Base-by-base conservation (phyloP, 192 early-diverging fungal genomes). In the Endogone sp. region DNA sequence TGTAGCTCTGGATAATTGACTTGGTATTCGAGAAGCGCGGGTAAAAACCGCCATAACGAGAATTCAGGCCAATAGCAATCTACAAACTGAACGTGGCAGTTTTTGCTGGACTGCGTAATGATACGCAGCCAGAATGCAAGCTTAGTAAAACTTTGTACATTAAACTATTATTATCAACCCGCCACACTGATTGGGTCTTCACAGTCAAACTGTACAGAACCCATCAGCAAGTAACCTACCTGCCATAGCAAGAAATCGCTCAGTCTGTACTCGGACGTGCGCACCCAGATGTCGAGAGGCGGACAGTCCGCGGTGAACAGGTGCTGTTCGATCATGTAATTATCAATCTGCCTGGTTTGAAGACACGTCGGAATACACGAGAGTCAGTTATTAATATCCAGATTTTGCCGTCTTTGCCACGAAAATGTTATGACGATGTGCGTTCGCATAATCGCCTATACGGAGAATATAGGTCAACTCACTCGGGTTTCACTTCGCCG, bases 161-260 rank as follows among this genome's bases (percentile, higher is more conserved):
- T n/a, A n/a, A n/a, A n/a, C n/a, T n/a, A n/a, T n/a, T n/a, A n/a
- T n/a, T n/a, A n/a, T n/a, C n/a, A n/a, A n/a, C n/a, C n/a, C n/a
- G n/a, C n/a, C n/a, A n/a, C n/a, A n/a, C n/a, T n/a, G n/a, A n/a
- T n/a, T n/a, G n/a, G n/a, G n/a, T n/a, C n/a, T n/a, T n/a, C n/a
- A n/a, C n/a, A n/a, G n/a, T n/a, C n/a, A n/a, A n/a, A n/a, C n/a
- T n/a, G n/a, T n/a, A n/a, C n/a, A n/a, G n/a, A n/a, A n/a, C n/a
- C n/a, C n/a, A n/a, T n/a, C n/a, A n/a, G n/a, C n/a, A n/a, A n/a
- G n/a, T n/a, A n/a, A n/a, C 22, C 32, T 63, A 80, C 85, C 83
- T 99, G 94, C 93, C 94, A 97, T 29, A 99, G 79, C 81, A 97
- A 79, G 80, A 93, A 99, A 76, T 98, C 97, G 72, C 93, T 95